A percentile compares a stretch with the other conserved stretches of the same genome.
Conservation (phyloP, 257 asterid species). For the Solanum boliviense region DNA sequence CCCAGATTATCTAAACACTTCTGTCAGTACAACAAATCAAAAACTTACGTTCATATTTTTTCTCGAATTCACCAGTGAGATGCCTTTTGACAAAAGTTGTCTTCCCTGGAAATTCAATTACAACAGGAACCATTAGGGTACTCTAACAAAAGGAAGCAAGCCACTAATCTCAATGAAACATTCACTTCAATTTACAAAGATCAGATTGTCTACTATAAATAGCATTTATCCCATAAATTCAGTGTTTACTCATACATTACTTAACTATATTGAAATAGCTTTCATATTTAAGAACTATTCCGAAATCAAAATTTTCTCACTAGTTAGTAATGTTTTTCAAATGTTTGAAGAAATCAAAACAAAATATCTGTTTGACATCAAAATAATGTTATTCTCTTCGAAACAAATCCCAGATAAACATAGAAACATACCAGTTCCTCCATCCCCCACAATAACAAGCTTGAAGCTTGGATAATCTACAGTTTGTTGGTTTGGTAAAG, state of each 20-base stretch:
- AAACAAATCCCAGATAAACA: neutral
- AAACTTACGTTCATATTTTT: conserved; percentile 72
- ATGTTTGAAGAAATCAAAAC: neutral
- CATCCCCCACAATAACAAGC: conserved; percentile 78
- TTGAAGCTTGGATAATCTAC: conserved; percentile 74
- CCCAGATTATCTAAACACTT: neutral
- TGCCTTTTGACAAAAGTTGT: conserved; percentile 86
- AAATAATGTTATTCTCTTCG: neutral
- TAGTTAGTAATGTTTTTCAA: neutral
- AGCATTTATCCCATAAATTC: neutral
- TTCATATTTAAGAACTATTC: neutral
- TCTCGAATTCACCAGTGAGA: conserved; percentile 84
- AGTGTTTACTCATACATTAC: neutral
- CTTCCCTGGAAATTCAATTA: conserved; percentile 36
- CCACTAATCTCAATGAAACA: neutral
- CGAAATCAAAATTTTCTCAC: neutral
- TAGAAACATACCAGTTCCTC: conserved; percentile 54
- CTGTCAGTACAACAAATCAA: neutral
- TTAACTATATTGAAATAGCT: neutral
- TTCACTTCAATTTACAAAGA: neutral
- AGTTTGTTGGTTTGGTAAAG: conserved; percentile 63
- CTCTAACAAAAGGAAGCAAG: conserved; percentile 15
- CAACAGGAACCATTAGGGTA: neutral
- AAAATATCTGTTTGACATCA: neutral
- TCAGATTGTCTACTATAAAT: neutral